Conservation (phyloP, 2,329 filamentous ascomycete species). For the Dactylellina drechsleri region DNA sequence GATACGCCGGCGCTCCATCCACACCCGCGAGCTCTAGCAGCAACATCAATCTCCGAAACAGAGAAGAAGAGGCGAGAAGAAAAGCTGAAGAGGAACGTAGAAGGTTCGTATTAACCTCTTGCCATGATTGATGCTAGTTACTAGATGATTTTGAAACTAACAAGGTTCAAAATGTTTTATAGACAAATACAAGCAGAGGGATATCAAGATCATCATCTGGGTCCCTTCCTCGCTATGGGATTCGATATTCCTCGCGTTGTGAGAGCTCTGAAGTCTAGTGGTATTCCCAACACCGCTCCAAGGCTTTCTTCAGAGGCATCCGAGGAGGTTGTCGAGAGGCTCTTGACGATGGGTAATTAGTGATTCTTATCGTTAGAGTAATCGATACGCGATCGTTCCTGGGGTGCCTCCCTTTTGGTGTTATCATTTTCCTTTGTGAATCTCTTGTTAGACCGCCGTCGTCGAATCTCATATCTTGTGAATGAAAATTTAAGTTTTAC, state of each 20-base stretch:
- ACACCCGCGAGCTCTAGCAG: constrained; percentile 61
- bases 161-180: constrained; percentile 65
- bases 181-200: constrained; percentile 66
- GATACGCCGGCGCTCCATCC: constrained; percentile 79
- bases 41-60: constrained; percentile 48
- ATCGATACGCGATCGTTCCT: not conserved
- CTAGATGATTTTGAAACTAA: not conserved
- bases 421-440: no score
- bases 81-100: constrained; percentile 56
- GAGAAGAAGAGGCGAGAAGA: constrained; percentile 58
- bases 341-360: constrained; percentile 18
- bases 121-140: not conserved
- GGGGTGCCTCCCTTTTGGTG: not conserved
- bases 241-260: constrained; percentile 90
- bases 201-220: constrained; percentile 84
- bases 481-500: no score
- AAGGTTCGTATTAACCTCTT: constrained; percentile 6
- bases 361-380: not conserved
- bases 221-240: constrained; percentile 88
- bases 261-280: constrained; percentile 80
- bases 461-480: no score
- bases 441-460: no score
- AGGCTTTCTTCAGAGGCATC: constrained; percentile 19
- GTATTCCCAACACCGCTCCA: constrained; percentile 66
- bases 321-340: constrained; percentile 32